Base-by-base conservation (phyloP, 1,284 basidiomycete genomes). In the Kwoniella shivajii region DNA sequence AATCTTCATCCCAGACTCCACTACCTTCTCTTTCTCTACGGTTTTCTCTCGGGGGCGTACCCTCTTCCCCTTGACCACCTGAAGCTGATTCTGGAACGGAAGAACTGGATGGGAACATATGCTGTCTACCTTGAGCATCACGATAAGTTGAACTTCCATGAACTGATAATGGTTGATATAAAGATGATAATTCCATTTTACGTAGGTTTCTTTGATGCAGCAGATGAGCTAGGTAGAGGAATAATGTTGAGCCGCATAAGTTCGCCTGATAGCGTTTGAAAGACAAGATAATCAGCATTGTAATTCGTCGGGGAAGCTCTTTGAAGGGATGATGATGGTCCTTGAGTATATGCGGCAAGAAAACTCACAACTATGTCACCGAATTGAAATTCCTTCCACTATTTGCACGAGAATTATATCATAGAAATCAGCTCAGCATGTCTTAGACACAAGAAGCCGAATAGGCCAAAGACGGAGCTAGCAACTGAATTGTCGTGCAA, bases 321-420 rank as follows among this genome's bases (percentile, higher is more conserved):
- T n/a, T n/a, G n/a, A n/a, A n/a, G n/a, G n/a, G n/a, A n/a, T n/a
- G n/a, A n/a, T n/a, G n/a, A n/a, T n/a, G n/a, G n/a, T n/a, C n/a
- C 13, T 22, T n/a, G n/a, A n/a, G n/a, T n/a, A n/a, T n/a, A n/a
- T n/a, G n/a, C n/a, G n/a, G n/a, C n/a, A n/a, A 18, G 30, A 11
- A 16, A 14, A 61, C 65, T 34, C 20, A 70, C 69, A 16, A 72
- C 33, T 20, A 79, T 69, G 56, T 79, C 77, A 37, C 73, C 69
- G 56, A 69, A 67, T 54, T 79, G 74, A 56, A 79, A 79, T 31
- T 55, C 58, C 46, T 74, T 76, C 69, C 69, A 75, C 73, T 76
- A 22, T 44, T 44, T 34, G 27, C 24, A 13, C 24, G 50, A 29
- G 20, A 41, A 3, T 7, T 36, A 24, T 20, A 39, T 13, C 46